Evolutionary conservation across 345 rosid genomes (phyloP), one percentile per base, ranked within the genome.

Genomic region (Citrus sp.): DNA sequence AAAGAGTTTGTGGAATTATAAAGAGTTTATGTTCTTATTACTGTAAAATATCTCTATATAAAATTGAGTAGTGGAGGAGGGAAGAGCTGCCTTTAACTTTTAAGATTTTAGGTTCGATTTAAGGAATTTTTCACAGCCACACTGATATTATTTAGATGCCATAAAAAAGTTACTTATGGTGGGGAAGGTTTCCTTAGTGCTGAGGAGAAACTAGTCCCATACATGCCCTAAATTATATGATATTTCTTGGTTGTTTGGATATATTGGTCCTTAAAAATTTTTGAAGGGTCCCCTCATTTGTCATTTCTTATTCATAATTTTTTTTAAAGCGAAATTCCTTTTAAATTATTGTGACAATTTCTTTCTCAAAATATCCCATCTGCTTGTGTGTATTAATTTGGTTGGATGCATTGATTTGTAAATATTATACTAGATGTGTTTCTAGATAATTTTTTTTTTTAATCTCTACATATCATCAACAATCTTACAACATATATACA

Each of bases 31-130:
- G 22, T 25, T 24, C 2, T 7, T 14, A 16, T 14, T 34, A 34
- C 35, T 69, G 34, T 14, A 5, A 42, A 42, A 21, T 21, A 42
- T 34, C 35, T 25, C 4, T 13, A 25, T 4, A 13, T 1, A 32
- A 22, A 37, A 8, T 8, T n/a, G 5, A 4, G 21, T 9, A 40
- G 77, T 61, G 68, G 77, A 22, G 68, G 62, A 40, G 77, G 34
- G 68, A 74, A 40, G 58, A n/a, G 27, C 56, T 60, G 67, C 38
- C 77, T 56, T 73, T n/a, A 32, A 1, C 76, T n/a, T 72, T 18
- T 54, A 18, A 18, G 37, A 21, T 65, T 73, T 59, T 18, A 18
- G 68, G 21, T 61, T 61, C 27, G 27, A 60, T 13, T 25, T 18
- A 3, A 12, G 18, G 51, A 25, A 25, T 61, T 61, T 46, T 74